Conservation (phyloP, 2,329 filamentous ascomycete species). For the Nemania sp. region DNA sequence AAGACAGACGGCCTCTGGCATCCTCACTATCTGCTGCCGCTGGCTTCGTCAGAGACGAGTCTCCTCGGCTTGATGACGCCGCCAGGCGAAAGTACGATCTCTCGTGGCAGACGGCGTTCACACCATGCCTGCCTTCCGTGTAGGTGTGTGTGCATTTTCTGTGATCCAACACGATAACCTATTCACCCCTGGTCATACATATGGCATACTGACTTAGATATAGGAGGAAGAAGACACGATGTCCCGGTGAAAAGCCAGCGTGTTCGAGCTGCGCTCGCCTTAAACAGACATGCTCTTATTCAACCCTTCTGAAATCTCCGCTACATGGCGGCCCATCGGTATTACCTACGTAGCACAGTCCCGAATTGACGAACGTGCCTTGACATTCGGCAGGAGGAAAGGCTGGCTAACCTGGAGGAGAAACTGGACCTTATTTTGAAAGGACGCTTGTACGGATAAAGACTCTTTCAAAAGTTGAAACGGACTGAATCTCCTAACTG, state of each 20-base stretch:
- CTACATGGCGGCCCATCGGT: conserved; percentile 25
- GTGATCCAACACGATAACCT: neutral
- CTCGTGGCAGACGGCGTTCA: conserved; percentile 28
- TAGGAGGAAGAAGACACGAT: conserved; percentile 28
- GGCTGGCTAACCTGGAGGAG: conserved; percentile 26
- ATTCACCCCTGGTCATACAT: neutral
- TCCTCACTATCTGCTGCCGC: conserved; percentile 4
- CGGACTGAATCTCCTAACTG: conserved; percentile 12
- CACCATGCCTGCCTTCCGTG: conserved; percentile 28
- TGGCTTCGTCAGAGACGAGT: conserved; percentile 12
- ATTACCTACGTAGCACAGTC: conserved; percentile 17
- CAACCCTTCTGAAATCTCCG: conserved; percentile 17
- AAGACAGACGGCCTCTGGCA: conserved; percentile 7
- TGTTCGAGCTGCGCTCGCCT: conserved; percentile 27
- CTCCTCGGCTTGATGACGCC: conserved; percentile 25
- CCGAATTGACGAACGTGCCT: conserved; percentile 17
- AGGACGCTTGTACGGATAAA: conserved; percentile 20
- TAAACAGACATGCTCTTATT: conserved; percentile 26
- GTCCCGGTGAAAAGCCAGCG: conserved; percentile 26
- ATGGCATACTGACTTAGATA: conserved; percentile 9
- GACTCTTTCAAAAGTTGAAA: neutral
- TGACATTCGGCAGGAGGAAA: conserved; percentile 26
- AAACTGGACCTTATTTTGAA: conserved; percentile 27
- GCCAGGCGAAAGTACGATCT: conserved; percentile 23
- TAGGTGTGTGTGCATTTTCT: conserved; percentile 19